Evolutionary conservation across 192 early-diverging fungal species (phyloP), one percentile per base, ranked within the genome.

Genomic region (Geranomyces variabilis): DNA sequence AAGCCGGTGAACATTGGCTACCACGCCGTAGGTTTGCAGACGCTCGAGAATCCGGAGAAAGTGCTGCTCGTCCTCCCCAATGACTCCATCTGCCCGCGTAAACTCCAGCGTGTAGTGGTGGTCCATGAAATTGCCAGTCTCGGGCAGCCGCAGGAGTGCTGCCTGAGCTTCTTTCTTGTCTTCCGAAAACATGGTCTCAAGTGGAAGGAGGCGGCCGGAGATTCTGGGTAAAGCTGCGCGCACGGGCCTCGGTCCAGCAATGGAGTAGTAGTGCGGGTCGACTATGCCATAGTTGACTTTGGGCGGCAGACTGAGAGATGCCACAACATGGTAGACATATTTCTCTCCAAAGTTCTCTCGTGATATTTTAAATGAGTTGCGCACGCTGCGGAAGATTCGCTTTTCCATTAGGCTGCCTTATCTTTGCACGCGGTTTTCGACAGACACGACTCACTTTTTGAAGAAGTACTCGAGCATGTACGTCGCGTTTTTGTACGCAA

Each of bases 381-480:
- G 46, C 1, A 73, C 43, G 41, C 71, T 73, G 67, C 1, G 36
- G 5, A 14, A 30, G 10, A 21, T 53, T 22, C 7, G 49, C 49
- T 22, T 46, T 26, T 44, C 3, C 4, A 2, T 41, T 19, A 44
- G 21, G 17, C 36, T 41, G 36, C n/a, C n/a, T n/a, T n/a, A n/a
- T n/a, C n/a, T n/a, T n/a, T 41, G 36, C 36, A 41, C 36, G 10
- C 10, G 5, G 36, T 41, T 41, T 46, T 21, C 17, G n/a, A 45
- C 60, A 55, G 51, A 15, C 15, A 58, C 22, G n/a, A 24, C 62
- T 30, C 66, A 73, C 71, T 73, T 64, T 57, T 73, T 73, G 56
- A 73, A 73, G 19, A 19, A 12, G 43, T 73, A 73, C 24, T 58
- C 63, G 15, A 73, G 62, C 64, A 56, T 65, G 44, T 63, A 71